Evolutionary conservation across 257 asterid species (phyloP).

Genomic region (Nicotiana tabacum): DNA sequence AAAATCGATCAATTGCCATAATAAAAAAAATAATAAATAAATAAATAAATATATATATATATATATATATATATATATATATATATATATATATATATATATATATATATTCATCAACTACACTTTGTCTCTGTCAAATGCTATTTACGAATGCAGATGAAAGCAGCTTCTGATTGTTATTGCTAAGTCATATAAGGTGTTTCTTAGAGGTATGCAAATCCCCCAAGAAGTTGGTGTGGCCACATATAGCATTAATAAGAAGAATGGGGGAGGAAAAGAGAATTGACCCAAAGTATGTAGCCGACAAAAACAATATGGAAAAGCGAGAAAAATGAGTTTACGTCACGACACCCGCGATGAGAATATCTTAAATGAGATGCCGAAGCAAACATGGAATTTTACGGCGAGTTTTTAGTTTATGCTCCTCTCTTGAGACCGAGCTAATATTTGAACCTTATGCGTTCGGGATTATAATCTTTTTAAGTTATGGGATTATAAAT

Average conservation of each 20-base stretch:
- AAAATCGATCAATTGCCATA: neutral
- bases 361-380: slow-evolving; percentile 35
- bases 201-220: no score
- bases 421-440: neutral
- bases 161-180: no score
- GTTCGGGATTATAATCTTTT: no score
- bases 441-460: no score
- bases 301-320: neutral
- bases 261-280: neutral
- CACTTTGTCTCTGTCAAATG: neutral
- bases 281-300: neutral
- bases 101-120: no score
- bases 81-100: no score
- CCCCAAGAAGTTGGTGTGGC: neutral
- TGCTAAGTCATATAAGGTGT: no score
- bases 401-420: neutral
- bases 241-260: neutral
- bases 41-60: no score
- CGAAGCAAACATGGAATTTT: slow-evolving; percentile 24
- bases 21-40: no score
- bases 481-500: no score
- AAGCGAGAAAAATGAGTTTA: slow-evolving; percentile 12
- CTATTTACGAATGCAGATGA: no score
- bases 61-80: no score
- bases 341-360: slow-evolving; percentile 23